Conservation (phyloP, 148 eudicot species). For the Fagopyrum homotropicum region DNA sequence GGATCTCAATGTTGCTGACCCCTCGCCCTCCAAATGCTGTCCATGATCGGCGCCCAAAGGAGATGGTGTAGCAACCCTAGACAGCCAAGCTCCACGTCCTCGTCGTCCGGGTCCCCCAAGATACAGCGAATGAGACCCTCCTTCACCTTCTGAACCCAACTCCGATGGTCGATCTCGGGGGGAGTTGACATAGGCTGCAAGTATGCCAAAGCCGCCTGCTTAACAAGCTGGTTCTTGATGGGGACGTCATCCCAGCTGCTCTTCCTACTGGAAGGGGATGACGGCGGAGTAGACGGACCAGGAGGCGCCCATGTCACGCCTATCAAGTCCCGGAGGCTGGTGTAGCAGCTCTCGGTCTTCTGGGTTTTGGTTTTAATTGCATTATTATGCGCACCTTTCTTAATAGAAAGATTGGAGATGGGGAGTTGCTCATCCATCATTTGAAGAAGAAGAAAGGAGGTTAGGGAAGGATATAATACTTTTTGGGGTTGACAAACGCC, state of each 20-base stretch:
- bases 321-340: not conserved
- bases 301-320: not conserved
- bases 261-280: not conserved
- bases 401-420: too few species aligned
- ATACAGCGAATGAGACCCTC: not conserved
- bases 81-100: not conserved
- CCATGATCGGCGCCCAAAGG: not conserved
- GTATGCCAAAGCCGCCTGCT: not conserved
- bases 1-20: not conserved
- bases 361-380: not conserved
- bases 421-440: too few species aligned
- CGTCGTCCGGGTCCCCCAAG: not conserved
- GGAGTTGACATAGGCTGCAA: constrained; percentile 2
- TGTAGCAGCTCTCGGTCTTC: not conserved
- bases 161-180: not conserved
- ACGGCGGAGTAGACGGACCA: not conserved
- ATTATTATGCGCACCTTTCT: not conserved
- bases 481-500: too few species aligned
- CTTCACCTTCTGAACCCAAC: not conserved
- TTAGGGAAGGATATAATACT: not conserved
- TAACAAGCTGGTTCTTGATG: constrained; percentile 1
- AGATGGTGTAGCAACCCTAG: not conserved
- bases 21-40: not conserved
- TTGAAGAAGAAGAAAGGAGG: not conserved
- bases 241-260: constrained; percentile 1